These are phyloP conservation scores for Biscogniauxia marginata DNA, from an alignment of 2,329 filamentous ascomycete species.

Conservation along the genomic window DNA sequence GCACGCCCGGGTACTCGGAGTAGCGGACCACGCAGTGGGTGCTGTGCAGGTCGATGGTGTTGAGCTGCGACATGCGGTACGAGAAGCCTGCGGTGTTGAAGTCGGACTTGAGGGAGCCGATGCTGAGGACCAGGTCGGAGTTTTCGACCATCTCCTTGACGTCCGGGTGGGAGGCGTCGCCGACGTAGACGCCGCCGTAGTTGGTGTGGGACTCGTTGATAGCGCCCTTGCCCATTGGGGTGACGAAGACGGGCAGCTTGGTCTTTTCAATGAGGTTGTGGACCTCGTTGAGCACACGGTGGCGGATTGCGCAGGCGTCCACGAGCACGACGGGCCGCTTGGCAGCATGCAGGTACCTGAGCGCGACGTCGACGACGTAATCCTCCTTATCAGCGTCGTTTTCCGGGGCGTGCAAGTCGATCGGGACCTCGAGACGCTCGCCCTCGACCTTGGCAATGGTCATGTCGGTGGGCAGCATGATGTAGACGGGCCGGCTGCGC, in stretches of 20 bases:
- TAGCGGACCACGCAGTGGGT: constrained; percentile 71
- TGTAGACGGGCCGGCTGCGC: constrained; percentile 75
- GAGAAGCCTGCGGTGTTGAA: constrained; percentile 84
- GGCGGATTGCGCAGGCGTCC: constrained; percentile 79
- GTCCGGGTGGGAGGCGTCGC: constrained; percentile 67
- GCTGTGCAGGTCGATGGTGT: constrained; percentile 79
- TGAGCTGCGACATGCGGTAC: constrained; percentile 72
- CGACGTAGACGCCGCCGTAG: constrained; percentile 83
- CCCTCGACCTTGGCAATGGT: constrained; percentile 74
- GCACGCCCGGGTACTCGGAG: constrained; percentile 73
- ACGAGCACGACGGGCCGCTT: constrained; percentile 76
- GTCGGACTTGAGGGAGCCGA: constrained; percentile 68
- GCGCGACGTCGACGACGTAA: constrained; percentile 77
- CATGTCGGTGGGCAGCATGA: constrained; percentile 81
- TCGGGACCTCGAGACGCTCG: constrained; percentile 64
- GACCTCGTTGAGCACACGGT: constrained; percentile 70
- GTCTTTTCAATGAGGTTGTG: constrained; percentile 72
- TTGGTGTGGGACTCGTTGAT: constrained; percentile 73
- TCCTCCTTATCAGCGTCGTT: constrained; percentile 74
- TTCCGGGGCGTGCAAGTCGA: constrained; percentile 62
- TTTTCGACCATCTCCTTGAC: constrained; percentile 65
- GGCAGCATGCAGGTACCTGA: constrained; percentile 70
- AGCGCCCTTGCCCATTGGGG: constrained; percentile 85
- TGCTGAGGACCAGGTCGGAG: constrained; percentile 68
- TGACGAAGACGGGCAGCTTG: constrained; percentile 77